Base-by-base conservation (phyloP, 805 yeast genomes). In the Candida nemodendra region DNA sequence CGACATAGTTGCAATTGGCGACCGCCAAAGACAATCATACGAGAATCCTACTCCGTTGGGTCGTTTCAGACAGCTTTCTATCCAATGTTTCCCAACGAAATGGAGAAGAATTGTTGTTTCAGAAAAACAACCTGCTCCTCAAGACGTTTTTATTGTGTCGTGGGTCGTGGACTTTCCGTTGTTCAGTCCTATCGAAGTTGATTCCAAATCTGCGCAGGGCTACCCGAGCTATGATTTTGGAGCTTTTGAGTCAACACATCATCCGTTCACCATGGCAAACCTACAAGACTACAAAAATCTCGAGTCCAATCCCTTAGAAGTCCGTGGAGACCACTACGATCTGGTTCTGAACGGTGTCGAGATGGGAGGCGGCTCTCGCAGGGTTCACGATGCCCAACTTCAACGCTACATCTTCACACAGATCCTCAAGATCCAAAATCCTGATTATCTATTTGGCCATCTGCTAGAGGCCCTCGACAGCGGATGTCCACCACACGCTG, bases 401-500 rank as follows among this genome's bases (percentile, higher is more conserved):
- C 99, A 93, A 61, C 70, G 73, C 39, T 86, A 68, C 56, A 74
- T 93, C 4, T 80, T 93, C 50, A 66, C 79, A 31, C 61, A 78
- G 17, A 69, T 91, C 9, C 68, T 93, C 21, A 62, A 72, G 6
- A 81, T 93, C 9, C 33, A 54, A 1, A 65, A 86, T 45, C 74
- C 85, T 18, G 71, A 80, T 30, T 56, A 59, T 24, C 65, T 88
- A 7, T 93, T 93, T 66, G 95, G 96, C 0, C 99, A 93, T 62
- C 68, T 93, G 27, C 67, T 93, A 22, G 67, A 71, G 27, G 96
- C 96, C 0, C 75, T 93, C 38, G 77, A 76, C 17, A 78, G 84
- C 65, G 99, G 99, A 1, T 88, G 98, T 54, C 99, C 99, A 1
- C 99, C 99, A 1, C 99, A 93, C 64, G 96, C 97, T 2, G 99